Evolutionary conservation across 345 rosid genomes (phyloP).

Genomic region (Kernera saxatilis): DNA sequence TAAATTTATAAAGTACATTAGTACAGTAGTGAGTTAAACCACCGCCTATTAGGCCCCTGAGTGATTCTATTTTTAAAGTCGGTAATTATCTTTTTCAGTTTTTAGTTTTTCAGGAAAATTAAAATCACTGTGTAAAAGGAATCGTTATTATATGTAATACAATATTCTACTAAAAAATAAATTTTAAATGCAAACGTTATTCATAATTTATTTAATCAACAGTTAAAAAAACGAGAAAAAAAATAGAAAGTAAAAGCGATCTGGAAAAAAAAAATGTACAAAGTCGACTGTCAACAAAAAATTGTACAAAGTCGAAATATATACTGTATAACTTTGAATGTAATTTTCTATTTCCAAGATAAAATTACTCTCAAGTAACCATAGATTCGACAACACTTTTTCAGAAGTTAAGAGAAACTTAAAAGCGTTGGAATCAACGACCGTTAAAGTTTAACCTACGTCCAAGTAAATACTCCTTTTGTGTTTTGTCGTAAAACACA

Average conservation of each 20-base stretch:
- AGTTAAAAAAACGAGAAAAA: background rate
- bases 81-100: background rate
- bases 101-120: background rate
- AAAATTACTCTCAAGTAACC: background rate
- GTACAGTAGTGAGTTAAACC: background rate
- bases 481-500: background rate
- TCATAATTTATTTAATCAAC: background rate
- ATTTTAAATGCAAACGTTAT: background rate
- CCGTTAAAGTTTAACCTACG: conserved; percentile 23
- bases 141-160: background rate
- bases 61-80: too few species aligned
- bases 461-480: conserved; percentile 13
- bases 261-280: background rate
- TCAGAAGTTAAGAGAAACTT: conserved; percentile 26
- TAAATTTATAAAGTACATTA: too few species aligned
- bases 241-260: background rate
- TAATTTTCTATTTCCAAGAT: background rate
- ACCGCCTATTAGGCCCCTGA: too few species aligned
- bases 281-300: background rate
- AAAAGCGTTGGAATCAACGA: conserved; percentile 17
- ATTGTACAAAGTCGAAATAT: background rate
- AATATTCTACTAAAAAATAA: background rate
- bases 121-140: background rate
- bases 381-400: background rate
- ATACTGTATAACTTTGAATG: background rate